Percentiles rank a stretch among this genome's conserved stretches.
These are phyloP conservation scores for Aureobasidium vineae DNA, from an alignment of 2,329 filamentous ascomycete genomes.

Conservation along the genomic window DNA sequence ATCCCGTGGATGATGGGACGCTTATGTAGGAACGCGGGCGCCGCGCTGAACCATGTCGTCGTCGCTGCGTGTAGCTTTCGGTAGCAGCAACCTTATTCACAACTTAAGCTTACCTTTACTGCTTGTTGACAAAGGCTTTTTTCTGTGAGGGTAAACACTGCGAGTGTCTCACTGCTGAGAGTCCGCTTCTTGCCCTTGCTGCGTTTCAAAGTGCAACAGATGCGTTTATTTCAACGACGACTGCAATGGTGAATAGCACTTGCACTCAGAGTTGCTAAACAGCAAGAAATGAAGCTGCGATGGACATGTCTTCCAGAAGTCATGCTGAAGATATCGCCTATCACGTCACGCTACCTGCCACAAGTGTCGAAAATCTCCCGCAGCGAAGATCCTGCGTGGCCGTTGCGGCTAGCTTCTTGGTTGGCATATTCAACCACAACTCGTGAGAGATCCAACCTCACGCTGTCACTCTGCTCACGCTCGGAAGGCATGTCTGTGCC, in stretches of 20 bases:
- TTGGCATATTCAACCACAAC: constrained; percentile 2
- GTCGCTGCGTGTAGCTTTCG: neutral
- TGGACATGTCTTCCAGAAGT: neutral
- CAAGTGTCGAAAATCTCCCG: constrained; percentile 11
- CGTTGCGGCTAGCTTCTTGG: constrained; percentile 10
- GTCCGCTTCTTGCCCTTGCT: neutral
- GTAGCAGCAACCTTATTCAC: neutral
- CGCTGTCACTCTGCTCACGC: neutral
- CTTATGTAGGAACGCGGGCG: constrained; percentile 12
- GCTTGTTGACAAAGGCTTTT: neutral
- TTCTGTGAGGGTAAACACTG: neutral
- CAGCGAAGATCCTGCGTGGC: constrained; percentile 7
- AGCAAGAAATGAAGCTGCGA: neutral
- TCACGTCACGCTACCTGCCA: neutral
- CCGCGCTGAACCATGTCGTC: neutral
- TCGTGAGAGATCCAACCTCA: neutral
- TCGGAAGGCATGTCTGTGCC: neutral
- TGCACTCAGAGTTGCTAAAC: neutral
- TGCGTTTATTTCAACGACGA: neutral
- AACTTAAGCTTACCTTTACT: neutral
- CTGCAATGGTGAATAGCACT: neutral
- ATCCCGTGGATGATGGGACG: neutral
- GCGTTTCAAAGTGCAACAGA: constrained; percentile 4
- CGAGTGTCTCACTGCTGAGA: neutral
- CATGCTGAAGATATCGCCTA: neutral